Evolutionary conservation across 225 moss, liverwort and hornwort genomes (phyloP).

Genomic region (Pseudisothecium myosuroides): DNA sequence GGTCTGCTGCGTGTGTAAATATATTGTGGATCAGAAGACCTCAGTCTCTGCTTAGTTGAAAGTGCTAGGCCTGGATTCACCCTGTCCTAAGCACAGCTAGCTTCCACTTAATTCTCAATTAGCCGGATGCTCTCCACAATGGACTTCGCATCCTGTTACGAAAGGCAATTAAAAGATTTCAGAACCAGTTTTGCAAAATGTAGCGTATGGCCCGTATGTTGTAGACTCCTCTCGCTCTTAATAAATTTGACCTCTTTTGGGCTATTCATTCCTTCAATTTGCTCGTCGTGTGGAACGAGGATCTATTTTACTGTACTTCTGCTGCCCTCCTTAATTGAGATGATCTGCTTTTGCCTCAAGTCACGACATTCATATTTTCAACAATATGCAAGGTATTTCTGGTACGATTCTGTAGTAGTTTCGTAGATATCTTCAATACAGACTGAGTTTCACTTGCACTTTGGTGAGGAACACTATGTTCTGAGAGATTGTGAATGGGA

Average conservation of each 20-base stretch:
- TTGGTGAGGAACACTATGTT: background rate
- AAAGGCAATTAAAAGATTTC: slow-evolving; percentile 1
- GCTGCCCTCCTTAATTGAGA: background rate
- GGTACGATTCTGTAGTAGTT: background rate
- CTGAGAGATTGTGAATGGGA: background rate
- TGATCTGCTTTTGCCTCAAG: background rate
- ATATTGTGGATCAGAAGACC: background rate
- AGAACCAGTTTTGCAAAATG: slow-evolving; percentile 22
- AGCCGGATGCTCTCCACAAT: background rate
- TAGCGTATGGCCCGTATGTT: background rate
- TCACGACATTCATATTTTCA: background rate
- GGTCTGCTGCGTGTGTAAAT: slow-evolving; percentile 4
- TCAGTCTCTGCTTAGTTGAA: background rate
- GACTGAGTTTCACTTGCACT: background rate
- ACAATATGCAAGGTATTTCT: background rate
- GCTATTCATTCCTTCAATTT: background rate
- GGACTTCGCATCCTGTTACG: background rate
- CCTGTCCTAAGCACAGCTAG: background rate
- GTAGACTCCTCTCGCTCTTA: background rate
- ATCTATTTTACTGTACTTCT: background rate
- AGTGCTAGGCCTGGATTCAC: background rate
- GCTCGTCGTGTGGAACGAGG: background rate
- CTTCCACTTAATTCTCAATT: background rate
- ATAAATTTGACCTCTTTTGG: background rate
- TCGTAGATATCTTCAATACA: background rate